Conservation (phyloP, 345 rosid species). For the Sonneratia caseolaris region DNA sequence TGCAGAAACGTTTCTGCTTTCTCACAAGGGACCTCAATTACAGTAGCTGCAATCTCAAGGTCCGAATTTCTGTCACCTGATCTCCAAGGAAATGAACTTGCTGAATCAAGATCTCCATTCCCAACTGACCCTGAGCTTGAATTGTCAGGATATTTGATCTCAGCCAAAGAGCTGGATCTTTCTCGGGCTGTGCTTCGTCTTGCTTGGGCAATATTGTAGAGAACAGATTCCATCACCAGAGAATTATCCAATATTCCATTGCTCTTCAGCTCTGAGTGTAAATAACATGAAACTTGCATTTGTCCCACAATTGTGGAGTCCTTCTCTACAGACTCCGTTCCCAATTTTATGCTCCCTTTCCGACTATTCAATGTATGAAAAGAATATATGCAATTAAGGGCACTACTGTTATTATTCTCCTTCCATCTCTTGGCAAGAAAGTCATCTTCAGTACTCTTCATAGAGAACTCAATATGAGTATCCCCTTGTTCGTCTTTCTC, state of each 20-base stretch:
- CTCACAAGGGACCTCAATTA: constrained; percentile 46
- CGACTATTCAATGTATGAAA: constrained; percentile 49
- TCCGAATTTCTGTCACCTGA: constrained; percentile 40
- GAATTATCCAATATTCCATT: constrained; percentile 37
- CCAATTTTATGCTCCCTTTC: constrained; percentile 42
- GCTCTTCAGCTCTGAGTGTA: constrained; percentile 46
- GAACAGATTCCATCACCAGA: constrained; percentile 66
- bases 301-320: constrained; percentile 61
- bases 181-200: constrained; percentile 25
- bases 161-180: constrained; percentile 17
- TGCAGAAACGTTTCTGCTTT: constrained; percentile 40
- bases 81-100: constrained; percentile 31
- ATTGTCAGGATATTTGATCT: constrained; percentile 16
- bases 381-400: constrained; percentile 52
- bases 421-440: constrained; percentile 68
- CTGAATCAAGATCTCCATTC: constrained; percentile 22
- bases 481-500: constrained; percentile 38
- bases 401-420: constrained; percentile 17
- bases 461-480: constrained; percentile 55
- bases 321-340: constrained; percentile 26
- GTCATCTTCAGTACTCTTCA: constrained; percentile 53
- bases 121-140: constrained; percentile 24
- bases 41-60: constrained; percentile 69
- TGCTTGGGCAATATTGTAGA: constrained; percentile 55
- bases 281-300: constrained; percentile 74